Evolutionary conservation across 2,329 filamentous ascomycete species (phyloP).

Genomic region (Madurella fahalii): DNA sequence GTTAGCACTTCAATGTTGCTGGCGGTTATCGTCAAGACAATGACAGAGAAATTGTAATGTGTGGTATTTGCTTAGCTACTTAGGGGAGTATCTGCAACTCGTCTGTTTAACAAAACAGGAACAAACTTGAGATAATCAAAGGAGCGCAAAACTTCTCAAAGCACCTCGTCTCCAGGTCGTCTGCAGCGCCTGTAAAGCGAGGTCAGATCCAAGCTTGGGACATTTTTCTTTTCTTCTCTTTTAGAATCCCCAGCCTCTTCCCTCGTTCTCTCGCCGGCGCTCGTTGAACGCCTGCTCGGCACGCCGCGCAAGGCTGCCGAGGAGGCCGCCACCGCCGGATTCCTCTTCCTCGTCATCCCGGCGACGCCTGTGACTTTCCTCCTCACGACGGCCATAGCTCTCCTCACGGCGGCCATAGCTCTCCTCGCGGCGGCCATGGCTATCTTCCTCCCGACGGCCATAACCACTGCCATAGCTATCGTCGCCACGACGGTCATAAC

Average conservation of each 20-base stretch:
- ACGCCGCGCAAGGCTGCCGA: constrained; percentile 24
- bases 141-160: background rate
- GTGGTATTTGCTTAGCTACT: too few relatives aligned
- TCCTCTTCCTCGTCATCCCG: constrained; percentile 16
- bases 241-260: constrained; percentile 16
- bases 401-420: constrained; percentile 23
- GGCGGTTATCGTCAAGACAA: background rate
- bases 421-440: background rate
- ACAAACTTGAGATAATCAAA: background rate
- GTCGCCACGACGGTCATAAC: constrained; percentile 4
- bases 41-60: background rate
- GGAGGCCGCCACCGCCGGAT: constrained; percentile 7
- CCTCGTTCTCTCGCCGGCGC: constrained; percentile 18
- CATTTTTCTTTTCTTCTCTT: too few relatives aligned
- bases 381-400: constrained; percentile 15
- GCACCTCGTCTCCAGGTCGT: background rate
- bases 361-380: constrained; percentile 22
- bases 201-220: background rate
- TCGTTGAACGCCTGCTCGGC: constrained; percentile 23
- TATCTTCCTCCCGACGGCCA: constrained; percentile 25
- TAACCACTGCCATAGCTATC: constrained; percentile 10
- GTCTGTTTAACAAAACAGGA: background rate
- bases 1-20: background rate
- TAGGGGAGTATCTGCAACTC: too few relatives aligned
- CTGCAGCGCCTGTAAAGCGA: background rate